Evolutionary conservation across 352 stramenopile species (phyloP).

Genomic region (Pythium aquatile): DNA sequence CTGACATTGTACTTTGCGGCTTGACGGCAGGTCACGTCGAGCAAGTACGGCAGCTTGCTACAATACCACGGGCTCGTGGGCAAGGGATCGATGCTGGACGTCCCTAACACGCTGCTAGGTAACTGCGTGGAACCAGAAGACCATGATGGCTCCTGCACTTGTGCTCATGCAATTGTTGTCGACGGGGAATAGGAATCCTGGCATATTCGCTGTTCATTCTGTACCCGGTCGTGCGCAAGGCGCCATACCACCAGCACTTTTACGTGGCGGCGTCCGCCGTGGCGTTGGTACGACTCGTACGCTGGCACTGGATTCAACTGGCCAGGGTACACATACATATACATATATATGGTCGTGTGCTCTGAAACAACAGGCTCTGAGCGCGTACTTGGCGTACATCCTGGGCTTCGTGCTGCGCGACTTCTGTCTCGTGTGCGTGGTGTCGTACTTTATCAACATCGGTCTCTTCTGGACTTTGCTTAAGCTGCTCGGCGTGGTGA

Average conservation of each 20-base stretch:
- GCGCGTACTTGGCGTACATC: slow-evolving; percentile 55
- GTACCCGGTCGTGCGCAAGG: slow-evolving; percentile 37
- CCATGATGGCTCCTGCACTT: too few species aligned
- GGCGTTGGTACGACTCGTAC: slow-evolving; percentile 31
- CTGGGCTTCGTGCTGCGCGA: slow-evolving; percentile 53
- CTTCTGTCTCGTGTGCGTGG: slow-evolving; percentile 56
- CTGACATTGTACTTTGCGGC: background rate
- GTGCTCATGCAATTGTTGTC: too few species aligned
- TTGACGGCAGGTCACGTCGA: slow-evolving; percentile 43
- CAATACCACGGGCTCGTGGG: slow-evolving; percentile 39
- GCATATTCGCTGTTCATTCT: slow-evolving; percentile 47
- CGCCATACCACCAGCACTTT: slow-evolving; percentile 44
- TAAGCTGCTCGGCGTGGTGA: slow-evolving; percentile 27
- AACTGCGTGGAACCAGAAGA: background rate
- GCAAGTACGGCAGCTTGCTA: slow-evolving; percentile 52
- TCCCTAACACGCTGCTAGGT: slow-evolving; percentile 55
- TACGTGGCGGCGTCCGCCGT: slow-evolving; percentile 43
- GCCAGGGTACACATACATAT: background rate
- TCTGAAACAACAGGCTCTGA: slow-evolving; percentile 29
- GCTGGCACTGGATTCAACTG: background rate
- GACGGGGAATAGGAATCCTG: slow-evolving; percentile 25
- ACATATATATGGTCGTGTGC: background rate
- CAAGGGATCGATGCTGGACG: slow-evolving; percentile 39
- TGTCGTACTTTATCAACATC: slow-evolving; percentile 50
- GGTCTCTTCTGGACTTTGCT: slow-evolving; percentile 47